Conservation (phyloP, 352 stramenopile species). For the Phytophthora europaea region DNA sequence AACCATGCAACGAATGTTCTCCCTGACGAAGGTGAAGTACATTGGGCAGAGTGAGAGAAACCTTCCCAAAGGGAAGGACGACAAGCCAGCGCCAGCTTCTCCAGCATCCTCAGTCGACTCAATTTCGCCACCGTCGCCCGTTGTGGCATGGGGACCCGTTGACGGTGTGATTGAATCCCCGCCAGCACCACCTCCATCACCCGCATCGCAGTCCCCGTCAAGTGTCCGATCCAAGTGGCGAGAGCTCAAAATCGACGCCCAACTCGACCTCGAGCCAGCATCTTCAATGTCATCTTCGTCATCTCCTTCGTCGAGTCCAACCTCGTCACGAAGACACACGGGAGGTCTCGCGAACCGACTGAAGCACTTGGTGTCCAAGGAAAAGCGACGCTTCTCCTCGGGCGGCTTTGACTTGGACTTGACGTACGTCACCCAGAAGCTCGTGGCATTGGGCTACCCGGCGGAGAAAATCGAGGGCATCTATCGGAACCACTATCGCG, state of each 20-base stretch:
- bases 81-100: conserved; percentile 7
- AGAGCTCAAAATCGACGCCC: conserved; percentile 32
- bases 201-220: conserved; percentile 13
- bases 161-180: conserved; percentile 2
- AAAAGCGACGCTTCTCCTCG: conserved; percentile 89
- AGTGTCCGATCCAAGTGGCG: conserved; percentile 14
- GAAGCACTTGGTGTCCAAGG: conserved; percentile 92
- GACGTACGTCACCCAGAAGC: conserved; percentile 88
- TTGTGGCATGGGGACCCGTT: conserved; percentile 24
- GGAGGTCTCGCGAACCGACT: conserved; percentile 55
- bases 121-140: conserved; percentile 23
- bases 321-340: conserved; percentile 28
- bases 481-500: conserved; percentile 92
- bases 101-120: conserved; percentile 3
- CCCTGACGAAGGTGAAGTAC: conserved; percentile 28
- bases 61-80: conserved; percentile 26
- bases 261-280: conserved; percentile 25
- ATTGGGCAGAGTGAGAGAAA: conserved; percentile 25
- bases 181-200: conserved; percentile 26
- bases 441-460: conserved; percentile 93
- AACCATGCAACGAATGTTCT: conserved; percentile 42
- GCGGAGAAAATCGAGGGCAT: conserved; percentile 88
- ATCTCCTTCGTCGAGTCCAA: conserved; percentile 34
- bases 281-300: conserved; percentile 17
- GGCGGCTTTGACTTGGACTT: conserved; percentile 94